These are phyloP conservation scores for Eucalyptus cloeziana DNA, from an alignment of 345 rosid genomes.

Conservation along the genomic window DNA sequence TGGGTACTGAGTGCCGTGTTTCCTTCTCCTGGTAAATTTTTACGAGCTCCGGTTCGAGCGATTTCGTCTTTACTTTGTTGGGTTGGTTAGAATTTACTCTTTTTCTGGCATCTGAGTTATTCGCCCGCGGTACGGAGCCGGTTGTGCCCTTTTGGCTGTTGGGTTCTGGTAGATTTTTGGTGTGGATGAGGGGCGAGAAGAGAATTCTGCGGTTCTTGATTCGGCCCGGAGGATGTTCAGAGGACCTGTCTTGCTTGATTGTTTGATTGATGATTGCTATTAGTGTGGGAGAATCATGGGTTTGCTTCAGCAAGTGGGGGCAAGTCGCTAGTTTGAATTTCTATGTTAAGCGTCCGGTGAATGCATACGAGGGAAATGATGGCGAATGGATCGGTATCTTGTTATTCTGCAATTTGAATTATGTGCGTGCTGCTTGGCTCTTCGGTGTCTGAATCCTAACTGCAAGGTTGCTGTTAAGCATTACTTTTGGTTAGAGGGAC, in stretches of 20 bases:
- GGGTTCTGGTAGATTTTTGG: neutral
- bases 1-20: neutral
- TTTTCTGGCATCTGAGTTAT: neutral
- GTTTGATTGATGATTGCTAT: neutral
- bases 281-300: neutral
- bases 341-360: neutral
- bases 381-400: neutral
- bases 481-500: neutral
- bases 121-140: neutral
- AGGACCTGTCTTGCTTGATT: neutral
- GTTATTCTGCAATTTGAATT: neutral
- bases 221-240: neutral
- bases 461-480: neutral
- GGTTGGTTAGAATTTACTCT: neutral
- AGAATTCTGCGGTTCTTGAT: neutral
- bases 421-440: neutral
- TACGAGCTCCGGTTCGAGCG: neutral
- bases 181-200: neutral
- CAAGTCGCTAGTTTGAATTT: neutral
- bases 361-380: neutral
- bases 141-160: neutral
- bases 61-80: neutral
- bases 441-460: neutral
- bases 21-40: neutral
- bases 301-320: neutral